These are phyloP conservation scores for Boletus pseudo-olivaceus DNA, from an alignment of 768 basidiomycete genomes.

Conservation along the genomic window DNA sequence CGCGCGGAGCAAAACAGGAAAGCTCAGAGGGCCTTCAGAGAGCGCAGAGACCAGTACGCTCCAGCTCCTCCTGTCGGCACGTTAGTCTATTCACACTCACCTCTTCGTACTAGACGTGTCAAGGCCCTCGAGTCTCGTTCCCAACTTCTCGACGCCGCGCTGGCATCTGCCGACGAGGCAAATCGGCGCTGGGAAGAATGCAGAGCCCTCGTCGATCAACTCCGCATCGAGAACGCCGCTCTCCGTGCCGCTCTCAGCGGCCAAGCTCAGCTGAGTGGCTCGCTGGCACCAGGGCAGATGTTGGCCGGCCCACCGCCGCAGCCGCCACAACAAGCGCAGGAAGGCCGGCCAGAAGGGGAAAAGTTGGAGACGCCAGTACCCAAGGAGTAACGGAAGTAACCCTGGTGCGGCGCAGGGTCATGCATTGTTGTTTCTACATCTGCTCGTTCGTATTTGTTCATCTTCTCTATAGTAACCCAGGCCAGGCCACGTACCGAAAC, in stretches of 20 bases:
- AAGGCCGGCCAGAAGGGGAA: constrained; percentile 25
- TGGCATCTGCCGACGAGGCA: constrained; percentile 84
- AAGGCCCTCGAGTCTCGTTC: constrained; percentile 85
- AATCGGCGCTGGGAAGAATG: constrained; percentile 90
- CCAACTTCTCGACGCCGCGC: constrained; percentile 78
- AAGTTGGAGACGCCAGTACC: constrained; percentile 22
- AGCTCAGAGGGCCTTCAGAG: constrained; percentile 88
- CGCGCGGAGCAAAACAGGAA: constrained; percentile 94
- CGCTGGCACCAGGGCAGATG: constrained; percentile 30
- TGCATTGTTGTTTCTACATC: background rate
- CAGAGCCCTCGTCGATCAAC: constrained; percentile 82
- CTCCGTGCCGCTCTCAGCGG: constrained; percentile 63
- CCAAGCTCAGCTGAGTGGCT: constrained; percentile 33
- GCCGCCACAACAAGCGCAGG: constrained; percentile 21
- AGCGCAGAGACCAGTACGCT: constrained; percentile 82
- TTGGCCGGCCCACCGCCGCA: constrained; percentile 21
- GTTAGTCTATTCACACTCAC: constrained; percentile 8
- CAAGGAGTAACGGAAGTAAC: constrained; percentile 18
- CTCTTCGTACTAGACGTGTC: constrained; percentile 57
- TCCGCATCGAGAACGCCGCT: constrained; percentile 79
- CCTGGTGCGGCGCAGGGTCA: background rate
- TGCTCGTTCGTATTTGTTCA: constrained; percentile 2
- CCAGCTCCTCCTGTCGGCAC: background rate
- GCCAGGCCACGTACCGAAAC: constrained; percentile 11
- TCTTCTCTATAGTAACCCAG: constrained; percentile 3